phyloP scores from a whole-genome alignment of 805 yeast genomes.

The Babjeviella inositovora region DNA sequence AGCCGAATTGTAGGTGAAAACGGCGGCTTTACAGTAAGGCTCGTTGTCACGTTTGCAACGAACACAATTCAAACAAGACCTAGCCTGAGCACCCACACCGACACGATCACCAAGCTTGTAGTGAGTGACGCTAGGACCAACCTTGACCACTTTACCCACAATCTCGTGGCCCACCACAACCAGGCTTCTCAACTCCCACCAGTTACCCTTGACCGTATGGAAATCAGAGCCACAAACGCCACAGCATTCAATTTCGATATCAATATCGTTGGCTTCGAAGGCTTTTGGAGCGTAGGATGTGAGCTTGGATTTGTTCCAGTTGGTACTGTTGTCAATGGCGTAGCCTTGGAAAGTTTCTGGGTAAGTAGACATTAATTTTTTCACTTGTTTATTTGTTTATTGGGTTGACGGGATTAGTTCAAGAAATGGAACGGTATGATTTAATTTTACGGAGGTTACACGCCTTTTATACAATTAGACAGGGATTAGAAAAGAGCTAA shows the following conservation, averaged over 20 bases:
- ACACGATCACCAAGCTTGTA: constrained; percentile 30
- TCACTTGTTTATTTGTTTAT: too few relatives aligned
- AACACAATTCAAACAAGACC: constrained; percentile 19
- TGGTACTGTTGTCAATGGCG: constrained; percentile 12
- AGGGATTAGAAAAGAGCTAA: too few relatives aligned
- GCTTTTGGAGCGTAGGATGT: constrained; percentile 12
- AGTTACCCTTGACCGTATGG: constrained; percentile 16
- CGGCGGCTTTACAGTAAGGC: constrained; percentile 29
- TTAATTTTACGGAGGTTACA: too few relatives aligned
- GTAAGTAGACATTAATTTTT: too few relatives aligned
- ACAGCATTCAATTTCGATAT: constrained; percentile 9
- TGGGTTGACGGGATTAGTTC: too few relatives aligned
- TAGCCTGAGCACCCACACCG: constrained; percentile 30
- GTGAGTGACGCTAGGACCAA: constrained; percentile 17
- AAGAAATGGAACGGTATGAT: too few relatives aligned
- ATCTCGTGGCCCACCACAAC: constrained; percentile 28
- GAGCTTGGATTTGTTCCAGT: constrained; percentile 16
- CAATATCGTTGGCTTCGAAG: constrained; percentile 10
- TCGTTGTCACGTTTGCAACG: constrained; percentile 18
- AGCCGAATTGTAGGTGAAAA: constrained; percentile 31
- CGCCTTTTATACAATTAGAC: too few relatives aligned
- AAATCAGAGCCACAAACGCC: constrained; percentile 19
- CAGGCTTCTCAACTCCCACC: constrained; percentile 12
- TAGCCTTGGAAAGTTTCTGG: constrained; percentile 16
- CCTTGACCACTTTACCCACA: constrained; percentile 20